Conservation (phyloP, 106 monocot genomes). For the Narthecium ossifragum region DNA sequence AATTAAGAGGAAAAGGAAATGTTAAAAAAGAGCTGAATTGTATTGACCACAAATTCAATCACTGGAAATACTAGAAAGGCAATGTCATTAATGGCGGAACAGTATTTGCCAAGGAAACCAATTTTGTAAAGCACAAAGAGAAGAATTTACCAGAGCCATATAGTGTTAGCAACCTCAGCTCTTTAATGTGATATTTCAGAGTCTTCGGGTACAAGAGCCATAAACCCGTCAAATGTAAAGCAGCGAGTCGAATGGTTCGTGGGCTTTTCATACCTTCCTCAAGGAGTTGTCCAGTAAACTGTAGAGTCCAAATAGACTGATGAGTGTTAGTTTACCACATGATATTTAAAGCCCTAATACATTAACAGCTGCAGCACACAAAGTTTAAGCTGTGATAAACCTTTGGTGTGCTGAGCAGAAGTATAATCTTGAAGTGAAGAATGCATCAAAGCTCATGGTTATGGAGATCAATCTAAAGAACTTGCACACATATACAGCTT, state of each 20-base stretch:
- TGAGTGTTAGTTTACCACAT: no score
- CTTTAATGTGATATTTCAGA: slow-evolving; percentile 73
- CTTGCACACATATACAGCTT: no score
- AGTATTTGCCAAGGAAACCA: background rate
- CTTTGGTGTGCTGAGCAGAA: no score
- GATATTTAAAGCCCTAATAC: no score
- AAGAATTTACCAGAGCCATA: slow-evolving; percentile 81
- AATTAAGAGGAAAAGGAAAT: background rate
- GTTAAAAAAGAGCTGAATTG: no score
- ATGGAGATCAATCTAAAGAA: no score
- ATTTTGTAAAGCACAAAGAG: background rate
- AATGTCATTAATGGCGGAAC: no score
- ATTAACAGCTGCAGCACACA: no score
- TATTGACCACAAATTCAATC: no score
- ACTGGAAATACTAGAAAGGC: background rate
- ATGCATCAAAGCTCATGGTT: no score
- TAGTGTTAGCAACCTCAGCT: slow-evolving; percentile 70
- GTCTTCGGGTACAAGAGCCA: slow-evolving; percentile 71
- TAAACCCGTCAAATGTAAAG: slow-evolving; percentile 80
- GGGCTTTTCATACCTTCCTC: slow-evolving; percentile 85
- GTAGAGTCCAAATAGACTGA: background rate
- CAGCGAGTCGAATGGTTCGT: slow-evolving; percentile 83
- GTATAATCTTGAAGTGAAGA: no score
- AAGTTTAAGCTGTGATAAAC: no score
- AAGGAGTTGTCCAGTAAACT: slow-evolving; percentile 83